These are phyloP conservation scores for Jatropha podagrica DNA, from an alignment of 441 rosid species.

Conservation along the genomic window DNA sequence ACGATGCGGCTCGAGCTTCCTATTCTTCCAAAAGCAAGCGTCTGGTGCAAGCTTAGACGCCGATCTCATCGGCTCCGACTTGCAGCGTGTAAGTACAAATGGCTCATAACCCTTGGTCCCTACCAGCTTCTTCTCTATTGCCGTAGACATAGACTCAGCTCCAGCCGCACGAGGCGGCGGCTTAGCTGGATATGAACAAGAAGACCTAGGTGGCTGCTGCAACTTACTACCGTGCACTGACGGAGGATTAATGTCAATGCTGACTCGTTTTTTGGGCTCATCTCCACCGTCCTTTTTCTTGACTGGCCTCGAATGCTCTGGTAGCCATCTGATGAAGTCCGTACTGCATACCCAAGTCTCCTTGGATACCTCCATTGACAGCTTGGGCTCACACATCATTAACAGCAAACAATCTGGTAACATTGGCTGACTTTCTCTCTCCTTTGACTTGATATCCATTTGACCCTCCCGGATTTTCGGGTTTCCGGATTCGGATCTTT, in stretches of 20 bases:
- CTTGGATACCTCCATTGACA: constrained; percentile 94
- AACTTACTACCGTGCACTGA: constrained; percentile 24
- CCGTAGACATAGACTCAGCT: constrained; percentile 41
- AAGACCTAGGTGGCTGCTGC: constrained; percentile 74
- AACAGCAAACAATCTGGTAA: constrained; percentile 80
- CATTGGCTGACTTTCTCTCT: constrained; percentile 28
- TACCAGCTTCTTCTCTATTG: constrained; percentile 54
- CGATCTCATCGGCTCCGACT: constrained; percentile 85
- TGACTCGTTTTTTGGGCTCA: constrained; percentile 40
- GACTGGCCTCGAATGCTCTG: constrained; percentile 49
- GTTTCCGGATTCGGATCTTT: constrained; percentile 41
- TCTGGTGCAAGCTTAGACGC: constrained; percentile 64
- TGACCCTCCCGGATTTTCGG: constrained; percentile 18
- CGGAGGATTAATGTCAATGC: constrained; percentile 42
- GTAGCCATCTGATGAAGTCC: constrained; percentile 75
- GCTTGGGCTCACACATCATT: constrained; percentile 97
- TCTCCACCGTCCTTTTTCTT: constrained; percentile 42
- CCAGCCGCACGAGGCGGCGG: constrained; percentile 33
- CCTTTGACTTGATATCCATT: constrained; percentile 40
- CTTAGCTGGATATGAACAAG: constrained; percentile 70
- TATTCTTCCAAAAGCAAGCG: constrained; percentile 82
- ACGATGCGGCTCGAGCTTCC: constrained; percentile 79
- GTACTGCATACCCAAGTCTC: constrained; percentile 94
- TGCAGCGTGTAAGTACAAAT: constrained; percentile 73
- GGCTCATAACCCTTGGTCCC: constrained; percentile 63